A percentile compares a stretch with the other conserved stretches of the same genome.
Evolutionary conservation across 495 filamentous ascomycete species (phyloP).

Genomic region (Neurospora tetraspora): DNA sequence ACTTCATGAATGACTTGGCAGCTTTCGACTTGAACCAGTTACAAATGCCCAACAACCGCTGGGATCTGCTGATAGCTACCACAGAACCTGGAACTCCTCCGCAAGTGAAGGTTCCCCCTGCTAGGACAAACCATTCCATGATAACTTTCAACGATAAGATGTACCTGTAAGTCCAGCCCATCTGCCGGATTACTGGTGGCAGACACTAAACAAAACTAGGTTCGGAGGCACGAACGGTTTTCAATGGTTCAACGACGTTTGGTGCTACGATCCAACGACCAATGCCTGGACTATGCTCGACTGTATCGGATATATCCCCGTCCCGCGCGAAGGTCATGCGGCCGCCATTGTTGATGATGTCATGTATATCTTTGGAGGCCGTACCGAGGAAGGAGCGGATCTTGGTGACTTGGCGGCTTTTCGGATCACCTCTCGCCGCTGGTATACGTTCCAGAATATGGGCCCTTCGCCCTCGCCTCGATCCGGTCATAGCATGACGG

Average conservation of each 20-base stretch:
- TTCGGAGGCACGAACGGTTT: constrained; percentile 95
- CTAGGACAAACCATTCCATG: constrained; percentile 89
- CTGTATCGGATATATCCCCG: constrained; percentile 95
- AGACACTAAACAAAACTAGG: constrained; percentile 29
- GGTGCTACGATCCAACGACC: constrained; percentile 78
- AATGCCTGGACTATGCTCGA: constrained; percentile 82
- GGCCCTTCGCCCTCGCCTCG: constrained; percentile 87
- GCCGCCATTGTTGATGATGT: constrained; percentile 88
- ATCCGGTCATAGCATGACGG: constrained; percentile 96
- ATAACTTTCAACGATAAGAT: constrained; percentile 89
- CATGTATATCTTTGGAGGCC: constrained; percentile 99
- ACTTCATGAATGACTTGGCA: constrained; percentile 96
- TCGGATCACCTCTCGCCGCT: constrained; percentile 78
- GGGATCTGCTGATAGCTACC: constrained; percentile 81
- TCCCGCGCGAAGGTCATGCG: constrained; percentile 87
- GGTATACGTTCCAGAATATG: constrained; percentile 99
- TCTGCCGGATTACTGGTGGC: background rate
- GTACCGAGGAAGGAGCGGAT: constrained; percentile 83
- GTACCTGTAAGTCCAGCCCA: constrained; percentile 60
- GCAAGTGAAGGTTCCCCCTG: constrained; percentile 66
- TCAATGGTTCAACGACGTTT: constrained; percentile 98
- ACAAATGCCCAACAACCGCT: constrained; percentile 77
- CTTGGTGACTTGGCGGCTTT: constrained; percentile 93
- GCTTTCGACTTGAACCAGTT: constrained; percentile 94
- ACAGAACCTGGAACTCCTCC: constrained; percentile 58